Evolutionary conservation across 306 rosid genomes (phyloP), one percentile per base, ranked within the genome.

Genomic region (Morella rubra): DNA sequence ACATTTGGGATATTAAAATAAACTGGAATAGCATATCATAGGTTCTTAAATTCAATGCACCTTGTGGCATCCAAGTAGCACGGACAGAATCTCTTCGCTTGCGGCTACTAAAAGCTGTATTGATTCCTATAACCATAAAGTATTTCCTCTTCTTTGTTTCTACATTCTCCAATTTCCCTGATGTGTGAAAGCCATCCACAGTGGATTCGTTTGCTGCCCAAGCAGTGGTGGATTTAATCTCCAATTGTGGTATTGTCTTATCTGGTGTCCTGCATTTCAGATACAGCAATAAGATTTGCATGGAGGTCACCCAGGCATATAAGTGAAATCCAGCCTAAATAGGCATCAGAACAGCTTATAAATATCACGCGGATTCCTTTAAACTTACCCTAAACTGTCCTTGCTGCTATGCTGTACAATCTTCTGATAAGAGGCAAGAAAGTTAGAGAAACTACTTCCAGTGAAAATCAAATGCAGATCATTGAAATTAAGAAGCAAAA

Each of bases 11-110:
- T 78, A 74, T 56, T 70, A 46, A 42, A 84, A 13, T 75, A 22
- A 80, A 16, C 45, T 14, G 65, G 59, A 68, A 52, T 20, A 52
- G 73, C 74, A 69, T 65, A 10, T 22, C 10, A 41, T 11, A 66
- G 47, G 71, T 42, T 66, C 71, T 42, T 18, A 66, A 66, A 41
- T 9, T 47, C 75, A 56, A 77, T 76, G 77, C 86, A 91, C 98
- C 96, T 90, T 59, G 90, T 56, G 98, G 98, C 97, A 91, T 91
- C 98, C 97, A 94, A 71, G 98, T 90, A 79, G 82, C 81, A 82
- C 98, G 93, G 79, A 91, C 84, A 54, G 97, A 94, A 77, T 94
- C 96, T 86, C 98, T 87, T 76, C 97, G 80, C 73, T 84, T 91
- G 66, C 88, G 79, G 86, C 97, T 94, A 80, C 85, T 90, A 77